Conservation (phyloP, 805 yeast genomes). For the Cyberlindnera maritima region DNA sequence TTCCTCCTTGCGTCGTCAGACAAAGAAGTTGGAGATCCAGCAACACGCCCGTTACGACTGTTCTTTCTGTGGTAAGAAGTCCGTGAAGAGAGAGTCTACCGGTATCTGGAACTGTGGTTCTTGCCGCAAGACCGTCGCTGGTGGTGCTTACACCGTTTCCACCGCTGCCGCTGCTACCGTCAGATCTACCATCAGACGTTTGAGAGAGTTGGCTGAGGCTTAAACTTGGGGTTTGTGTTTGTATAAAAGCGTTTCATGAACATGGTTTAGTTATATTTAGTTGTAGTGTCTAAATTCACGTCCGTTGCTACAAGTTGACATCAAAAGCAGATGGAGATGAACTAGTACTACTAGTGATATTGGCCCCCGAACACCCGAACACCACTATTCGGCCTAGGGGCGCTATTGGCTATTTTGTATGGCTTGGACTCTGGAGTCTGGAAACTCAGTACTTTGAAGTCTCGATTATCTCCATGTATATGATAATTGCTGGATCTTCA, state of each 20-base stretch:
- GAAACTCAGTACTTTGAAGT: too few species aligned
- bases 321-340: too few species aligned
- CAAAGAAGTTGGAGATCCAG: conserved; percentile 98
- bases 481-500: too few species aligned
- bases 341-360: too few species aligned
- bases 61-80: conserved; percentile 99
- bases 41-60: conserved; percentile 99
- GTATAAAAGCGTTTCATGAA: conserved; percentile 28
- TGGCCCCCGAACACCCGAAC: too few species aligned
- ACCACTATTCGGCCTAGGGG: too few species aligned
- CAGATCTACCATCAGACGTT: conserved; percentile 99
- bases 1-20: conserved; percentile 99
- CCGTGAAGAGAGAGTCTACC: conserved; percentile 95
- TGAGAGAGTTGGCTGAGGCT: conserved; percentile 99
- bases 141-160: conserved; percentile 99
- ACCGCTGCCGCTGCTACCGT: conserved; percentile 99
- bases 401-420: too few species aligned
- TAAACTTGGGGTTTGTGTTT: conserved; percentile 41
- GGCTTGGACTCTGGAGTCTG: too few species aligned
- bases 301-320: not conserved
- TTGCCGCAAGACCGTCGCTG: conserved; percentile 96
- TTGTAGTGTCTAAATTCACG: too few species aligned
- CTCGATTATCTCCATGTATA: too few species aligned
- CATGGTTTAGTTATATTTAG: conserved; percentile 5
- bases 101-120: conserved; percentile 99